These are phyloP conservation scores for Podospora australis DNA, from an alignment of 495 filamentous ascomycete genomes.

Conservation along the genomic window DNA sequence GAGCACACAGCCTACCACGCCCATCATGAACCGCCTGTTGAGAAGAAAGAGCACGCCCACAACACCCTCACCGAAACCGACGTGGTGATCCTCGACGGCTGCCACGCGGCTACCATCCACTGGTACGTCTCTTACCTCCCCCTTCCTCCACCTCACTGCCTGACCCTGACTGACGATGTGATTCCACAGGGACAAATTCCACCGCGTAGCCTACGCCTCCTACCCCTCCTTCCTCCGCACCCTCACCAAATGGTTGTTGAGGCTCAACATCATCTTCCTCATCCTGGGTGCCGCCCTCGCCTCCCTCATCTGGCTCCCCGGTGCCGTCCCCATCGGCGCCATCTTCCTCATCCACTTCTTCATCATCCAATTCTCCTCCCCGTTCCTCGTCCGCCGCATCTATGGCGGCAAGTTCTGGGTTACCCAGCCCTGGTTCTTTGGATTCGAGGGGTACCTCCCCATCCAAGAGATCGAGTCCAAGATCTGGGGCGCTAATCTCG, in stretches of 20 bases:
- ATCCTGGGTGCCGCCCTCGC: not conserved
- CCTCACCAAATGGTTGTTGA: not conserved
- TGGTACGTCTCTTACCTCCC: not conserved
- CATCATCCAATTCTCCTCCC: not conserved
- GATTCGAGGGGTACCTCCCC: slow-evolving; percentile 3
- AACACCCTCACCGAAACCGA: too few relatives aligned
- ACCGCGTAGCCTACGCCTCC: too few relatives aligned
- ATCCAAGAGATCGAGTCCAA: slow-evolving; percentile 5
- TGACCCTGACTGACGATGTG: not conserved
- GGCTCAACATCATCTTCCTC: not conserved
- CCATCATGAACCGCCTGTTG: not conserved
- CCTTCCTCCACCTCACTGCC: not conserved
- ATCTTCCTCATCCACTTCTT: not conserved
- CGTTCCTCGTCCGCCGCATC: not conserved
- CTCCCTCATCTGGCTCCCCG: not conserved
- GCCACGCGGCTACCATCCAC: not conserved
- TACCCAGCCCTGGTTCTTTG: slow-evolving; percentile 1
- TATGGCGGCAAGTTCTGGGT: not conserved
- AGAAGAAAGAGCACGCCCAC: too few relatives aligned
- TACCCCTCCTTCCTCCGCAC: not conserved
- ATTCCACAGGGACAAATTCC: too few relatives aligned
- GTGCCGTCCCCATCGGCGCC: not conserved
- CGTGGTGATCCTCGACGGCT: not conserved
- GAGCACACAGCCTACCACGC: too few relatives aligned
- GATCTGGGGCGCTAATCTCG: not conserved